Evolutionary conservation across 2,329 filamentous ascomycete species (phyloP), one percentile per base, ranked within the genome.

Genomic region (Clonostachys sp.): DNA sequence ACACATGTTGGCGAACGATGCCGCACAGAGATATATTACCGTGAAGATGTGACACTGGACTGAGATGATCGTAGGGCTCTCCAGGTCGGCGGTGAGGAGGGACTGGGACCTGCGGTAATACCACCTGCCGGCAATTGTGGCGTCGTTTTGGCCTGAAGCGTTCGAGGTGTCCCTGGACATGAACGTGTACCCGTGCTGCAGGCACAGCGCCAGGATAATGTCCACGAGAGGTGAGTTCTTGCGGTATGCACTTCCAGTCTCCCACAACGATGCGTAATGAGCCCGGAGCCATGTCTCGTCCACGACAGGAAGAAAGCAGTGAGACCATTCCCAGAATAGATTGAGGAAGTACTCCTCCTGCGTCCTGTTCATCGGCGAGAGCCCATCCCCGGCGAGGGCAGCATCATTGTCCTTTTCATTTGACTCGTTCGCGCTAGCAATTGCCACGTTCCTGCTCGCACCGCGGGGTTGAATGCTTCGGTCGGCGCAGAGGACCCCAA

Each of bases 181-280:
- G 42, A 59, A 53, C 10, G 56, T 49, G 7, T 59, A 58, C 41
- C 68, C 67, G 38, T 72, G 70, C 55, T 79, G 75, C 63, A 80
- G 72, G 50, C 71, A 74, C 10, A 79, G 48, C 0, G 76, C 76
- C 14, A 80, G 56, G 34, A 78, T 59, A 20, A 79, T 77, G 48
- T 80, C 77, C 1, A 75, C 71, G 1, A 80, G 61, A 2, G 76
- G 67, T 4, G 75, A 80, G 3, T 68, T 62, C 46, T 67, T 67
- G 7, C 75, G 63, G 10, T 47, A 34, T 14, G 42, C 18, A 17
- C 34, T 50, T 5, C 41, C 33, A 9, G 45, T 34, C n/a, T 48
- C 42, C 49, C 49, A 50, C 30, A 50, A 41, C 9, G 49, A 45
- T 12, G 36, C 44, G 24, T 50, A 50, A 30, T 48, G 49, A 6